Percentiles rank a stretch among this genome's conserved stretches.
These are phyloP conservation scores for Penicillium concentricum DNA, from an alignment of 2,329 filamentous ascomycete genomes.

Conservation along the genomic window DNA sequence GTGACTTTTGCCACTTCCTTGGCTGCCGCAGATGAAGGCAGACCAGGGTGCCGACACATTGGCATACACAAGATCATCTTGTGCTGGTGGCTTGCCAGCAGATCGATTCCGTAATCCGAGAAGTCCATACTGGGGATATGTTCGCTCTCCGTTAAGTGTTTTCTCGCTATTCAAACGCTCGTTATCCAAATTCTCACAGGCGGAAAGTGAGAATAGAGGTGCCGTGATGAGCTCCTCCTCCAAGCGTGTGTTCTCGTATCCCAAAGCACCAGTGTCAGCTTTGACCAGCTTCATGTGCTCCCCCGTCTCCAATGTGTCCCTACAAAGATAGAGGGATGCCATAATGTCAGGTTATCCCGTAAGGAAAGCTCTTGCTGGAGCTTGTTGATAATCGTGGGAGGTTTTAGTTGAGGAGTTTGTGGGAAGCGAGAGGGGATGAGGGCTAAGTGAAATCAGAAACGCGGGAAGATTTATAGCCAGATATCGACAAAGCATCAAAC, in stretches of 20 bases:
- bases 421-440: background rate
- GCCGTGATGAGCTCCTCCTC: constrained; percentile 1
- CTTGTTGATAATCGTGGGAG: background rate
- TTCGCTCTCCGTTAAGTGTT: background rate
- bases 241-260: background rate
- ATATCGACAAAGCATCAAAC: background rate
- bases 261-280: background rate
- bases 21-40: constrained; percentile 62
- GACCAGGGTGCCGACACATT: constrained; percentile 59
- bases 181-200: background rate
- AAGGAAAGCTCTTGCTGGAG: background rate
- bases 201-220: background rate
- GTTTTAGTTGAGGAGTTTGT: background rate
- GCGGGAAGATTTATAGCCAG: background rate
- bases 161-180: background rate
- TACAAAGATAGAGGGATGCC: background rate
- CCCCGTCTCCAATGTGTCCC: background rate
- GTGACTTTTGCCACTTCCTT: constrained; percentile 63
- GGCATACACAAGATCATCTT: background rate
- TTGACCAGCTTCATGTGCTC: constrained; percentile 2
- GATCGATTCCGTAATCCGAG: background rate
- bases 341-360: background rate
- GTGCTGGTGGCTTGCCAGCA: too few relatives aligned
- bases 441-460: background rate
- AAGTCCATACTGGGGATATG: background rate